phyloP scores from a whole-genome alignment of 225 moss, liverwort and hornwort species.

The Pseudisothecium myosuroides region DNA sequence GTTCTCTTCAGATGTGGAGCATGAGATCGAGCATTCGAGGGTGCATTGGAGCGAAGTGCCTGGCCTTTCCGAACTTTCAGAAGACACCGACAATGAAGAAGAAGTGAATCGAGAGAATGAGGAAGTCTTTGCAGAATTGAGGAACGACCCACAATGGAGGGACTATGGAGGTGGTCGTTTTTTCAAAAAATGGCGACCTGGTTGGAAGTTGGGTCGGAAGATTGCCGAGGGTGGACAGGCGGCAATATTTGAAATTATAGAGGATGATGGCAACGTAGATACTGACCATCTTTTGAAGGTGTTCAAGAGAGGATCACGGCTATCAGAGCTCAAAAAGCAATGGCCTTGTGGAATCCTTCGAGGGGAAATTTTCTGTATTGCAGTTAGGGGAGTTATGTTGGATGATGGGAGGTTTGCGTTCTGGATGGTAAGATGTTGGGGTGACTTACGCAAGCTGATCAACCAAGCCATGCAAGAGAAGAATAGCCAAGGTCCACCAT shows the following conservation, averaged over 20 bases:
- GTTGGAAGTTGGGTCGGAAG: not conserved
- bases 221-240: not conserved
- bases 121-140: not conserved
- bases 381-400: accelerated
- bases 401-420: not conserved
- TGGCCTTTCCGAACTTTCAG: not conserved
- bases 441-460: not conserved
- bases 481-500: not conserved
- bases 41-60: not conserved
- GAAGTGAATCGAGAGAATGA: not conserved
- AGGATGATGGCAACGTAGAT: accelerated
- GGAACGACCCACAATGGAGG: accelerated
- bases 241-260: accelerated
- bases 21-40: not conserved
- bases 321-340: not conserved
- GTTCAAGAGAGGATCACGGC: not conserved
- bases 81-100: not conserved
- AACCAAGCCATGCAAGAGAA: not conserved
- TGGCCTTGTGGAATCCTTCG: not conserved
- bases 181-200: accelerated
- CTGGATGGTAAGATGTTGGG: accelerated
- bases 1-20: not conserved
- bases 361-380: accelerated
- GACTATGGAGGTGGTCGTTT: accelerated
- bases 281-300: accelerated